Evolutionary conservation across 768 basidiomycete genomes (phyloP).

Genomic region (Podaxis pistillaris): DNA sequence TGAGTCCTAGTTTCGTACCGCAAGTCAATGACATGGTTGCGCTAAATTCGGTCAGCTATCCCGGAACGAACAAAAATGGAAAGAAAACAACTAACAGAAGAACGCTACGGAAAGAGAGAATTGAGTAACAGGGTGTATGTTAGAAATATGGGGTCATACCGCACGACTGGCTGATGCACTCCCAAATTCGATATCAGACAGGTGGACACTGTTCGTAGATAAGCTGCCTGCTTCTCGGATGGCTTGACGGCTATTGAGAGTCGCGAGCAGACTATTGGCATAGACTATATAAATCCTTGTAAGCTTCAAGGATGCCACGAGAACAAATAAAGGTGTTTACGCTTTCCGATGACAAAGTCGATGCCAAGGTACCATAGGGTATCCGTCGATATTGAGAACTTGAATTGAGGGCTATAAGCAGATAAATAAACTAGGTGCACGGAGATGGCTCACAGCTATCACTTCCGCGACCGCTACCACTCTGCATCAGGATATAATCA

Average conservation of each 20-base stretch:
- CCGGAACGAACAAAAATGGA: too few species aligned
- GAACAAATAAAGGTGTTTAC: conserved; percentile 24
- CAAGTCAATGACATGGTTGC: not conserved
- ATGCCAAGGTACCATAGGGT: conserved; percentile 37
- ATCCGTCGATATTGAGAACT: conserved; percentile 30
- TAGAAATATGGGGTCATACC: not conserved
- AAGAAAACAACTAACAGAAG: not conserved
- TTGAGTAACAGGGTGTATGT: not conserved
- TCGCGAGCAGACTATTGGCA: conserved; percentile 44
- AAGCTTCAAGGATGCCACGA: not conserved
- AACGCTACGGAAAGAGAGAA: not conserved
- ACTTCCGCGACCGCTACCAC: conserved; percentile 38
- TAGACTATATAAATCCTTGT: conserved; percentile 31
- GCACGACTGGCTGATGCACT: not conserved
- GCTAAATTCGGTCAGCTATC: not conserved
- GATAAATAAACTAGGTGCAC: not conserved
- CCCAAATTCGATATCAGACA: conserved; percentile 19
- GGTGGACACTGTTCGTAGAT: conserved; percentile 14
- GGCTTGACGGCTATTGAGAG: conserved; percentile 36
- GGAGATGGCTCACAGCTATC: conserved; percentile 28
- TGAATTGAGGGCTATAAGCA: not conserved
- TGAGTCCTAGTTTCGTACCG: conserved; percentile 6
- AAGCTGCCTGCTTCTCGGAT: conserved; percentile 21
- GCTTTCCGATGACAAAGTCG: conserved; percentile 47
- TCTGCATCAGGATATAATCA: conserved; percentile 16